Base-by-base conservation (phyloP, 2,329 filamentous ascomycete genomes). In the Curvularia spicifera region DNA sequence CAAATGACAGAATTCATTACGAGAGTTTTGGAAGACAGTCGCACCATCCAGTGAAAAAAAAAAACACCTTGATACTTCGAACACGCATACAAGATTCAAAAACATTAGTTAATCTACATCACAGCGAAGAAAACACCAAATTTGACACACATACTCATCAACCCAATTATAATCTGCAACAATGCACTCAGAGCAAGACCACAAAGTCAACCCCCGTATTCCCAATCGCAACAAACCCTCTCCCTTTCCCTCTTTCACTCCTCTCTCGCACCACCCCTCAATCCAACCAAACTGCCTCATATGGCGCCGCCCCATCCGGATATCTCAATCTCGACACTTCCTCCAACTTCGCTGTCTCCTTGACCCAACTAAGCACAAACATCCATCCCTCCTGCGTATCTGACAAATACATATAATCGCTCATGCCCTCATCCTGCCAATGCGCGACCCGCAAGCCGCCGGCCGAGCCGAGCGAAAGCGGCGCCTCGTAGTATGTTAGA, bases 261-360 rank as follows among this genome's bases (percentile, higher is more conserved):
- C 10, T 40, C 40, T 24, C 20, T 43, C 31, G 4, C 31, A 6
- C 13, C 12, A 15, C 12, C 40, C 22, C 26, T 39, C 26, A 55
- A 22, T 49, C 45, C 15, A 55, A 15, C 45, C 52, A 55, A 33
- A 55, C 52, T 20, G 52, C 52, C 35, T 55, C 52, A 49, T 49
- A 55, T 15, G 52, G 52, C 15, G 44, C n/a, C 8, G 45, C 45
- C 2, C 40, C 29, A 35, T 55, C 31, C 1, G 45, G 45, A 42
- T 55, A 55, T 4, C 31, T 24, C 13, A 49, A 39, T 2, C 22
- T 5, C 20, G 51, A 43, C 26, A 53, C 51, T 29, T 37, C 18
- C 4, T 42, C 29, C 33, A 53, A 9, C n/a, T 9, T 40, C 8
- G 13, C 6, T 4, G 26, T 20, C 8, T 33, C 35, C 29, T 39